phyloP scores from a whole-genome alignment of 2,329 filamentous ascomycete species.

The Ilyonectria mors-panacis region DNA sequence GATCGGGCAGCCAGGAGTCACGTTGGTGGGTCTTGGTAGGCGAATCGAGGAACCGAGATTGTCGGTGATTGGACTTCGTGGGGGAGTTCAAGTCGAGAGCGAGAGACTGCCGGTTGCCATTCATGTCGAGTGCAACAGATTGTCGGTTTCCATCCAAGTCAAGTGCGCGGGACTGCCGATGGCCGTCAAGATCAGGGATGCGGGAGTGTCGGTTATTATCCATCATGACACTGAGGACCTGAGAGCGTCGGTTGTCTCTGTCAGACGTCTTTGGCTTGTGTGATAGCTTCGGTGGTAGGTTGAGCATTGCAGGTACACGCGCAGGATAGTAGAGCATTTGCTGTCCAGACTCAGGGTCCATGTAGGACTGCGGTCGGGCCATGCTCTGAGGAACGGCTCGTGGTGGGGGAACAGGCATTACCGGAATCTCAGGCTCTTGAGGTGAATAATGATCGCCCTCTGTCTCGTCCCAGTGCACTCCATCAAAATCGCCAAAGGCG shows the following conservation, averaged over 20 bases:
- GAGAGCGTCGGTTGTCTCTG: slow-evolving; percentile 79
- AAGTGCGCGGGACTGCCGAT: slow-evolving; percentile 28
- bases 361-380: slow-evolving; percentile 69
- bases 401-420: slow-evolving; percentile 32
- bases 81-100: slow-evolving; percentile 4
- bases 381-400: slow-evolving; percentile 31
- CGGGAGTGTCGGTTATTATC: slow-evolving; percentile 48
- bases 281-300: slow-evolving; percentile 89
- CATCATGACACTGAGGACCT: slow-evolving; percentile 76
- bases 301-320: slow-evolving; percentile 93
- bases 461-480: slow-evolving; percentile 77
- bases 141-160: slow-evolving; percentile 24
- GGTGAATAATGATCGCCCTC: slow-evolving; percentile 48
- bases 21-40: slow-evolving; percentile 38
- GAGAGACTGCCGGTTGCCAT: too few relatives aligned
- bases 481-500: slow-evolving; percentile 86
- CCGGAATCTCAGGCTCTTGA: slow-evolving; percentile 31
- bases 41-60: slow-evolving; percentile 51
- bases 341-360: slow-evolving; percentile 77
- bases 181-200: slow-evolving; percentile 36
- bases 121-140: background rate
- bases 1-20: slow-evolving; percentile 63
- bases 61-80: slow-evolving; percentile 38
- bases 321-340: slow-evolving; percentile 96
- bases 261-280: slow-evolving; percentile 76